Base-by-base conservation (phyloP, 2,329 filamentous ascomycete genomes). In the Nemania sp. region DNA sequence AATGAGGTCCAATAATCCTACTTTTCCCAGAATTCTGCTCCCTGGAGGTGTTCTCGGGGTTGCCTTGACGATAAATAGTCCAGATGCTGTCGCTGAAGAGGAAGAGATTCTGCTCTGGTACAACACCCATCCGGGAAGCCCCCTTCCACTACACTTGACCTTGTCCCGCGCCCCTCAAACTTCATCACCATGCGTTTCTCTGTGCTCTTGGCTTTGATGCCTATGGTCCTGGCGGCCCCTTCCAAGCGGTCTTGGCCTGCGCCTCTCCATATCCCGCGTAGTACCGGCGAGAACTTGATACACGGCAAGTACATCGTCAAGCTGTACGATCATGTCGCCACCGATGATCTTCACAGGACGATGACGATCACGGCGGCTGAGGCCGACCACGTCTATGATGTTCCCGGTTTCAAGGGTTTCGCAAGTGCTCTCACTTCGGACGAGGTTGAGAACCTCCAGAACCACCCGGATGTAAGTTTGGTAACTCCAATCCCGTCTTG, bases 301-400 rank as follows among this genome's bases (percentile, higher is more conserved):
- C 67, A 75, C 49, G 73, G 73, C 64, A 79, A 76, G 65, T 81
- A 80, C 68, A 81, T 81, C 58, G 69, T 81, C 68, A 81, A 78
- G 35, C 65, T 81, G 18, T 78, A 80, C 68, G 69, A 74, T 9
- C 71, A 72, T 34, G 65, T 76, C 43, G 64, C 65, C 13, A 60
- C 69, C 15, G 62, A 68, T 1, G 67, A 72, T n/a, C 63, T 78
- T 25, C 72, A 74, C 48, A 64, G 77, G 12, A 58, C 71, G 35
- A 65, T 70, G 62, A 60, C 63, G 34, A 42, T 65, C 54, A 66
- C 71, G 57, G 39, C 69, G 34, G 67, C 65, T 39, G 69, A 73
- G 64, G 75, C 68, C 70, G 77, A 69, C 57, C 69, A 73, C 48
- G 59, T 67, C 39, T 73, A 71, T 50, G 65, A 74, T 51, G 67